Conservation (phyloP, 23 red algal genomes). For the Gracilariopsis chorda region DNA sequence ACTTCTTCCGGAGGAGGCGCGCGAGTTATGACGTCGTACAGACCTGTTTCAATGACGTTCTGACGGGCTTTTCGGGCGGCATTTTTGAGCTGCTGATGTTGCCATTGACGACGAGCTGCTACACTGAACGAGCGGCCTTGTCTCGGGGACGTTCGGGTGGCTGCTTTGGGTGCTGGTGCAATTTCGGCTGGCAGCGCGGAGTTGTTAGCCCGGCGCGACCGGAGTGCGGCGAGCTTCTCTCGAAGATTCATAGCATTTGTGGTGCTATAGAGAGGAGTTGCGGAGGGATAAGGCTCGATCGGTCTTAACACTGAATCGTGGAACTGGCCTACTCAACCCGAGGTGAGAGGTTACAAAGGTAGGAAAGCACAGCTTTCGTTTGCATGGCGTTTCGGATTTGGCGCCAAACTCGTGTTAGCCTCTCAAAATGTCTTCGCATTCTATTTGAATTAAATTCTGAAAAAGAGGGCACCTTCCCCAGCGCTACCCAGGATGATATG, state of each 20-base stretch:
- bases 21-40: neutral
- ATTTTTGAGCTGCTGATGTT: neutral
- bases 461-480: too few relatives aligned
- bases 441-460: too few relatives aligned
- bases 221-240: neutral
- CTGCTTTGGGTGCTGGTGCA: neutral
- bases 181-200: neutral
- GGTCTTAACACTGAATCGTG: too few relatives aligned
- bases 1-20: neutral
- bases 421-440: too few relatives aligned
- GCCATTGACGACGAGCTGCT: constrained; percentile 15
- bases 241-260: neutral
- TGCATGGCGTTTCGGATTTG: neutral
- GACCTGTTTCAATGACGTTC: neutral
- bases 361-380: neutral
- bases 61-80: constrained; percentile 25
- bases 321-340: too few relatives aligned
- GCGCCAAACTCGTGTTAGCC: neutral
- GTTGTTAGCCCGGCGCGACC: neutral
- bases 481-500: constrained; percentile 40
- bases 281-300: neutral
- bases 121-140: neutral
- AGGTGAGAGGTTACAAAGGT: neutral
- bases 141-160: neutral
- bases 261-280: neutral